Evolutionary conservation across 2,329 filamentous ascomycete genomes (phyloP), one percentile per base, ranked within the genome.

Genomic region (Alternaria longipes): DNA sequence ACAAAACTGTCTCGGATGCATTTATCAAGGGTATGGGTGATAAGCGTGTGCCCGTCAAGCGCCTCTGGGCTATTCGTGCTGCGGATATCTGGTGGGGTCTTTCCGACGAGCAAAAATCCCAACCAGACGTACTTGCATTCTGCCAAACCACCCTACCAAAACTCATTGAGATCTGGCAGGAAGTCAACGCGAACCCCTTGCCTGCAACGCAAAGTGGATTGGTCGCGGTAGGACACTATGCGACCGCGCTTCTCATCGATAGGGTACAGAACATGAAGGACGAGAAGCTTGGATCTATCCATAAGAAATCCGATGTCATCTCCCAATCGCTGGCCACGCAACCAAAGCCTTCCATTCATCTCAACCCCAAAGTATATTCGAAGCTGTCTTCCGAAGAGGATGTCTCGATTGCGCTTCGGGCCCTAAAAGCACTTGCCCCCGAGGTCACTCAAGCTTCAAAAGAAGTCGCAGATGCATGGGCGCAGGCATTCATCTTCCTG

Each of bases 301-400:
- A 86, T 22, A 90, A 91, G 71, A 89, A 89, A 70, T 84, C 87
- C 24, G 82, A 87, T 30, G 80, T 93, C 26, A 77, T 85, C 24
- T 86, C 88, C 51, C 89, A 92, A 69, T 87, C 88, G 11, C 83
- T 97, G 61, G 84, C 85, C 2, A 78, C 89, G 38, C 88, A 90
- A n/a, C 89, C 92, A 0, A 97, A 97, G 76, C 89, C 91, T 14
- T 97, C 94, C 0, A 95, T 97, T 76, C 82, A 98, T 20, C 84
- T 98, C 6, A 97, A 92, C 71, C 86, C 91, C 34, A 90, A 91
- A 63, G 87, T 97, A 5, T 98, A 95, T 79, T 89, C 90, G 38
- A 97, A 97, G 74, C 73, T 97, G 24, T 84, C 85, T 2, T 81
- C 84, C 0, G 88, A 90, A 57, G 91, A 94, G 54, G 95, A 99